Evolutionary conservation across 1,284 basidiomycete species (phyloP), one percentile per base, ranked within the genome.

Genomic region (Jaminaea rosea): DNA sequence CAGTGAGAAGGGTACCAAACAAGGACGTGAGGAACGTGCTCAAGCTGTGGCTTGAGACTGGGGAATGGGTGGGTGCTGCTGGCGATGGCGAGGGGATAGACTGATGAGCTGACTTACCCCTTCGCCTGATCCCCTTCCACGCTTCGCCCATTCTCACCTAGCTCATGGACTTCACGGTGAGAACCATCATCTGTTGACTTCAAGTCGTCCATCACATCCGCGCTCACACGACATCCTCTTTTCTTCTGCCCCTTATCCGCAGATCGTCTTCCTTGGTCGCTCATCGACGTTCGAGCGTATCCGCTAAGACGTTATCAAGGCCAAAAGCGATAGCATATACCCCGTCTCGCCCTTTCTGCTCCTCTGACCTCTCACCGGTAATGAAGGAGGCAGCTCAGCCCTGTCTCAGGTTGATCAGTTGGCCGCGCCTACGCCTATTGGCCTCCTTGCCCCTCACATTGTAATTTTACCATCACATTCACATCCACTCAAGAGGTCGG

Each of bases 21-120:
- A 65, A 66, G 39, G 71, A 73, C 34, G 32, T 71, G 5, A 60
- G 69, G 42, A 64, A 71, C 47, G 36, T 72, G 27, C 49, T 72
- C 50, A 54, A 65, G 27, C 58, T 63, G 37, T 73, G 69, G 41
- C 50, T 73, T 26, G 71, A 73, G 48, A 62, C 68, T 26, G 71
- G 71, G 29, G 71, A 73, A 56, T 73, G 71, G 71, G 67, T 72
- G 50, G 55, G 69, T 63, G 11, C 26, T 6, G n/a, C n/a, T n/a
- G n/a, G n/a, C n/a, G n/a, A n/a, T n/a, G 45, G 8, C 17, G n/a
- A 15, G 44, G 37, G 21, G 47, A 23, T 2, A 32, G 42, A 44
- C 4, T 17, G 26, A 26, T 39, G 46, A 10, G 10, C 41, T 44
- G 10, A 17, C n/a, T 34, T 6, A 10, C 19, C 13, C 4, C 11